Base-by-base conservation (phyloP, 108 stramenopile genomes). In the Fistulifera pelliculosa region DNA sequence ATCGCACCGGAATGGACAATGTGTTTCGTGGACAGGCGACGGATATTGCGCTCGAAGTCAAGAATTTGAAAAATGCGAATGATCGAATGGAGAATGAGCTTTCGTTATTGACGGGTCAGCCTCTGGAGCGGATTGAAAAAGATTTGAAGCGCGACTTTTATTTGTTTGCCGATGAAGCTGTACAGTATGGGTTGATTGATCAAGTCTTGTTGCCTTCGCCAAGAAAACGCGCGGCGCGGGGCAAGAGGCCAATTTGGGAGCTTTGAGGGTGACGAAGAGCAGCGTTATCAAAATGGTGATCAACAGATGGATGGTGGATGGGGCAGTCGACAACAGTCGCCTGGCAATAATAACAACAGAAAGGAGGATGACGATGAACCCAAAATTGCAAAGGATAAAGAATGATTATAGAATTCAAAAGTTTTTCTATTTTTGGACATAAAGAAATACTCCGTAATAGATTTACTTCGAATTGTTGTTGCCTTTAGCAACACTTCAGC, bases 71-170 rank as follows among this genome's bases (percentile, higher is more conserved):
- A 47, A 64, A 79, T 41, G 80, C 65, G 61, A 95, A 95, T 65
- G 69, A 82, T 41, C 74, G 76, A 12, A 65, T 86, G 54, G 81
- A 85, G 38, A 38, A 47, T 0, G 90, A 85, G 56, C 65, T 97
- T 22, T 38, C 77, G 40, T 64, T 61, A 47, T 61, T 95, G 61
- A 94, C 92, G 15, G 93, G 93, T 38, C 93, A 93, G 42, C 53
- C 79, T 6, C 2, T 70, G 24, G 81, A 76, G 16, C 74, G 69
- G 24, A 83, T 95, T 56, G 71, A 81, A 35, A 45, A 79, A 25
- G 95, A 98, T 69, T 57, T 95, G 61, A 65, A 72, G 51, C 76
- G 96, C 13, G 95, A 96, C 66, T 98, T 98, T 78, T 98, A 98
- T 68, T 69, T 98, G 39, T 74, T 70, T 24, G 69, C 84, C 17